Evolutionary conservation across 2,329 filamentous ascomycete genomes (phyloP), one percentile per base, ranked within the genome.

Genomic region (Fusarium nodosum): DNA sequence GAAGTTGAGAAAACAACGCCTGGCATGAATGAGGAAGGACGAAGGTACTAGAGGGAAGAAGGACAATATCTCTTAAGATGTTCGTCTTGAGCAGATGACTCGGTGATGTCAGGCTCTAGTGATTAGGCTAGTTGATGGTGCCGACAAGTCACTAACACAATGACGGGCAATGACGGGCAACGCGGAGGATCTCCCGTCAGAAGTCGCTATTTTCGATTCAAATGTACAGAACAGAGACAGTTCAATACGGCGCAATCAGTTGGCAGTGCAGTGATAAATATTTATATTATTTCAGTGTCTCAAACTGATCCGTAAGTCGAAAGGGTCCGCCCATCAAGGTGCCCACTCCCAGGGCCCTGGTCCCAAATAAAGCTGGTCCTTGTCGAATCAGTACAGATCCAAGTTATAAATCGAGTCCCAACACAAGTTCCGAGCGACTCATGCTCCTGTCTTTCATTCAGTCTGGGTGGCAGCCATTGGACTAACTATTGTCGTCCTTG

Each of bases 301-400:
- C 18, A 52, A 45, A 50, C 53, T 52, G 66, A 61, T 72, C 58
- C 56, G 50, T 63, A 62, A 60, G 16, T 60, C 30, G 38, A 50
- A 56, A 63, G 56, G 42, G 50, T 57, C 58, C 58, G 58, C 48
- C 72, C 72, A 75, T 74, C 72, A 74, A 72, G 72, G 72, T 74
- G 59, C 60, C 56, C 56, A 57, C 56, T 62, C 55, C 62, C 69
- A 48, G 47, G 66, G 64, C 61, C 69, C 71, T 67, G 64, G 62
- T 56, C 66, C 54, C 57, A 50, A 34, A 60, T 48, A 51, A 71
- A 31, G 41, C 30, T 64, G 48, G 58, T 60, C 62, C 38, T 61
- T 69, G 56, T 62, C 60, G 58, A 74, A 64, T 56, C 70, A 71
- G 56, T 47, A 24, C 36, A 54, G 31, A 60, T 54, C 18, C 48